phyloP scores from a whole-genome alignment of 768 basidiomycete species.

The Tubosaeta sp. region DNA sequence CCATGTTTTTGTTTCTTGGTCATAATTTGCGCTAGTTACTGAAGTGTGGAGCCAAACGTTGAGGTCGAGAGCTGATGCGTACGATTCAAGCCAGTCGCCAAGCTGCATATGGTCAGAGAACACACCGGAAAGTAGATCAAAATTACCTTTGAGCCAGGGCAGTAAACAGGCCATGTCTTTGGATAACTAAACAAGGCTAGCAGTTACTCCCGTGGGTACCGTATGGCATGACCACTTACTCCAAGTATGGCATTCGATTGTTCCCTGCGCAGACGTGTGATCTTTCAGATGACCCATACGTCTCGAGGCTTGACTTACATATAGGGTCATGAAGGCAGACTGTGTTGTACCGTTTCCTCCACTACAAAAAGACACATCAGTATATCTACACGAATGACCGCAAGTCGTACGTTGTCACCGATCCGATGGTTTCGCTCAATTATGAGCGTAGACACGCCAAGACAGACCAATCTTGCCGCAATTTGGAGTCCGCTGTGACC shows the following conservation, averaged over 20 bases:
- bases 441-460: conserved; percentile 51
- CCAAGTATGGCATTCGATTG: conserved; percentile 53
- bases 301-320: conserved; percentile 32
- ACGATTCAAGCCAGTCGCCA: conserved; percentile 61
- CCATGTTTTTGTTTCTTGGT: conserved; percentile 39
- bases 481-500: conserved; percentile 63
- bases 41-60: conserved; percentile 57
- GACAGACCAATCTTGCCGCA: conserved; percentile 56
- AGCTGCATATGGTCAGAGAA: conserved; percentile 32
- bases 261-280: conserved; percentile 33
- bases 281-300: conserved; percentile 1
- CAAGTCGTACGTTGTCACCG: conserved; percentile 39
- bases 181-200: conserved; percentile 40
- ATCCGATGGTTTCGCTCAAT: conserved; percentile 49
- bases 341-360: conserved; percentile 55
- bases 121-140: not conserved
- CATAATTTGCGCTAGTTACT: conserved; percentile 32
- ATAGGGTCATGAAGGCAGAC: conserved; percentile 50
- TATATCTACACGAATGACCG: not conserved
- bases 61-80: conserved; percentile 53
- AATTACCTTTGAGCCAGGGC: conserved; percentile 46
- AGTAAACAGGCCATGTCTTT: conserved; percentile 47
- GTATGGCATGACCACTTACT: conserved; percentile 31
- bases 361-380: conserved; percentile 23
- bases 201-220: too few relatives aligned